phyloP scores from a whole-genome alignment of 768 basidiomycete species.

The Mycena vitilis region DNA sequence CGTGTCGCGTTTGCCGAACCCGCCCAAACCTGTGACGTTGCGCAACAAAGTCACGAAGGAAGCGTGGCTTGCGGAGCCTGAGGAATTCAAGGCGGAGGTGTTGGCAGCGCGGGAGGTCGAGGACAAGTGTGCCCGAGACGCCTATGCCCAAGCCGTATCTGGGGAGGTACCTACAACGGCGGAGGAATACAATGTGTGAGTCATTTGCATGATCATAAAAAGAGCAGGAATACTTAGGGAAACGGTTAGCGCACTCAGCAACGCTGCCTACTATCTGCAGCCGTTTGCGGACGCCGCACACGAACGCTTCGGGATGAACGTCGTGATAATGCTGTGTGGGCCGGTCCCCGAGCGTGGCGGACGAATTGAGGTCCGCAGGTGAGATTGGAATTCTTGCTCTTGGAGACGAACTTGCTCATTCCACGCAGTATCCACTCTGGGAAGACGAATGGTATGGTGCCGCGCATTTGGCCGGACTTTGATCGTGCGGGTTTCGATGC shows the following conservation, averaged over 20 bases:
- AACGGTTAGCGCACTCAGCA: background rate
- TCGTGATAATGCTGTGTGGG: background rate
- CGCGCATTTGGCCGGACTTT: background rate
- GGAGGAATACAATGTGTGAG: background rate
- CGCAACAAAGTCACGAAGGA: background rate
- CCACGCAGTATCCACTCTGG: slow-evolving; percentile 2
- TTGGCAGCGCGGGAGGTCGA: background rate
- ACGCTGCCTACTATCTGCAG: slow-evolving; percentile 5
- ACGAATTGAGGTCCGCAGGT: slow-evolving; percentile 14
- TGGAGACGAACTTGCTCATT: too few relatives aligned
- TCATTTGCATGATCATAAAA: background rate
- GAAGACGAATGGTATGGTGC: background rate
- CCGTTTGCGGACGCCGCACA: background rate
- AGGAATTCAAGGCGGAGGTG: slow-evolving; percentile 9
- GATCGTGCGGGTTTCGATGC: slow-evolving; percentile 11
- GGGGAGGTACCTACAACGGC: background rate
- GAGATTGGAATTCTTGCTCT: background rate
- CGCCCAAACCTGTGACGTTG: background rate
- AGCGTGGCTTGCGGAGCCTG: background rate
- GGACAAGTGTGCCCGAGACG: background rate
- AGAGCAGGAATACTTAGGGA: background rate
- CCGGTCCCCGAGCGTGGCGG: background rate
- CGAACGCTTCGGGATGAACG: slow-evolving; percentile 13
- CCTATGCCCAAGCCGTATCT: background rate
- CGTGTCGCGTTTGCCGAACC: background rate